These are phyloP conservation scores for Fusarium concolor DNA, from an alignment of 2,329 filamentous ascomycete species.

Conservation along the genomic window DNA sequence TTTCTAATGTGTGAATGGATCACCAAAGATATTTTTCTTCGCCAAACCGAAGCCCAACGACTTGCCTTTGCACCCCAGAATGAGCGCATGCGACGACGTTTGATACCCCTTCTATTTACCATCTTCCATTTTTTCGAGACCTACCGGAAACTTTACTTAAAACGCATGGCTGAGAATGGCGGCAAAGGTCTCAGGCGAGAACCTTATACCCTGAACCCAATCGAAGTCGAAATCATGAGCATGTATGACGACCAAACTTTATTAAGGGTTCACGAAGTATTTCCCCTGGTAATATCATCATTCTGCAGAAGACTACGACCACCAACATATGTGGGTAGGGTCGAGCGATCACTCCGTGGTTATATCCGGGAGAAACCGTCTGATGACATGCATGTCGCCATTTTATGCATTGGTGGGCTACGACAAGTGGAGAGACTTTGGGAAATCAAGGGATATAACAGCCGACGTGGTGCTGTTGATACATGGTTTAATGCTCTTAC, in stretches of 20 bases:
- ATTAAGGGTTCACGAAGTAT: slow-evolving; percentile 72
- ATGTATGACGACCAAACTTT: slow-evolving; percentile 74
- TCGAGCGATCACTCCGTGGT: slow-evolving; percentile 72
- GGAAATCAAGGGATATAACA: slow-evolving; percentile 75
- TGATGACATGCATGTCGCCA: slow-evolving; percentile 71
- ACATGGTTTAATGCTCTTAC: slow-evolving; percentile 67
- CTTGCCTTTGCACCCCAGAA: slow-evolving; percentile 69
- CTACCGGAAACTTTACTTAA: slow-evolving; percentile 68
- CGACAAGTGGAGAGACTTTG: slow-evolving; percentile 72
- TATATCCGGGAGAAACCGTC: slow-evolving; percentile 72
- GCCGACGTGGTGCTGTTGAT: slow-evolving; percentile 68
- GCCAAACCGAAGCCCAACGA: slow-evolving; percentile 65
- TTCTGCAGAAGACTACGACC: slow-evolving; percentile 72
- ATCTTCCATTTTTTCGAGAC: slow-evolving; percentile 76
- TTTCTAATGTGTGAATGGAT: slow-evolving; percentile 73
- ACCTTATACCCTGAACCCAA: slow-evolving; percentile 71
- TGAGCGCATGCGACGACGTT: slow-evolving; percentile 72
- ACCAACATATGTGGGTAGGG: slow-evolving; percentile 71
- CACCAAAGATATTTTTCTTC: slow-evolving; percentile 72
- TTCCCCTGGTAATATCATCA: slow-evolving; percentile 72
- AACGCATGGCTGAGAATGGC: slow-evolving; percentile 64
- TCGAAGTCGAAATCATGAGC: slow-evolving; percentile 70
- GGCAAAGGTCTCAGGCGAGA: slow-evolving; percentile 63
- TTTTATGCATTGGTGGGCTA: slow-evolving; percentile 70
- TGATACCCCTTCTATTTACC: slow-evolving; percentile 73